Percentiles rank a stretch among this genome's conserved stretches.
Conservation (phyloP, 2,329 filamentous ascomycete species). For the Nothophoma quercina region DNA sequence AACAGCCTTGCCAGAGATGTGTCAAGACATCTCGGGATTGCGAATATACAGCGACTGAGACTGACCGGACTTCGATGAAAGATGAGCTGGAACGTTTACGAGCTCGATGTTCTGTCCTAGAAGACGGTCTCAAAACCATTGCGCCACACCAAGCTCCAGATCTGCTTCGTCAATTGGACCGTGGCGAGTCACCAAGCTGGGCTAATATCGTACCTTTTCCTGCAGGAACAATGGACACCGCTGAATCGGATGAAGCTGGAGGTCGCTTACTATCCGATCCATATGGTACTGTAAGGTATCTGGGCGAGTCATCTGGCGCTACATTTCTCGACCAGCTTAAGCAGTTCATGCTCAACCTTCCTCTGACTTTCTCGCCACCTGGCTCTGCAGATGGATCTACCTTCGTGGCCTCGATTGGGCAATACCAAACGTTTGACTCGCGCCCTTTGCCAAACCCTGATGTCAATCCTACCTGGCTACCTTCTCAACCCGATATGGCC, state of each 20-base stretch:
- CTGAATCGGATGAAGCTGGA: constrained; percentile 19
- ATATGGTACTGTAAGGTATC: constrained; percentile 26
- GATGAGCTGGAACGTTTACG: constrained; percentile 33
- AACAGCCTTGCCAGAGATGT: constrained; percentile 38
- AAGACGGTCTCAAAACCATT: constrained; percentile 24
- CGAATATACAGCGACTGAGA: constrained; percentile 33
- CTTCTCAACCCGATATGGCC: constrained; percentile 27
- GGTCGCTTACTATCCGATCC: constrained; percentile 32
- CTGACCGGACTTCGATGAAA: constrained; percentile 27
- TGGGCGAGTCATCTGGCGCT: constrained; percentile 38
- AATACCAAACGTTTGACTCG: constrained; percentile 40
- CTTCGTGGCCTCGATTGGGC: constrained; percentile 32
- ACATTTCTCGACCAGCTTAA: constrained; percentile 38
- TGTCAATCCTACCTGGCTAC: constrained; percentile 39
- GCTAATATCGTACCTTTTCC: constrained; percentile 16
- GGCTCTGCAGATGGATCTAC: constrained; percentile 28
- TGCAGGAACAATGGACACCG: constrained; percentile 14
- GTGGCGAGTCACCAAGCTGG: constrained; percentile 14
- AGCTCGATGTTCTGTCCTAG: constrained; percentile 30
- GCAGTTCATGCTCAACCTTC: constrained; percentile 35
- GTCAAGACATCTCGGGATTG: constrained; percentile 26
- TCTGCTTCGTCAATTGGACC: constrained; percentile 21
- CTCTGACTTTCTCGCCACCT: constrained; percentile 23
- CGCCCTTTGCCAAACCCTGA: constrained; percentile 33
- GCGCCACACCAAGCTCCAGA: constrained; percentile 26